Evolutionary conservation across 1,284 basidiomycete species (phyloP).

Genomic region (Lentinula novae-zelandiae): DNA sequence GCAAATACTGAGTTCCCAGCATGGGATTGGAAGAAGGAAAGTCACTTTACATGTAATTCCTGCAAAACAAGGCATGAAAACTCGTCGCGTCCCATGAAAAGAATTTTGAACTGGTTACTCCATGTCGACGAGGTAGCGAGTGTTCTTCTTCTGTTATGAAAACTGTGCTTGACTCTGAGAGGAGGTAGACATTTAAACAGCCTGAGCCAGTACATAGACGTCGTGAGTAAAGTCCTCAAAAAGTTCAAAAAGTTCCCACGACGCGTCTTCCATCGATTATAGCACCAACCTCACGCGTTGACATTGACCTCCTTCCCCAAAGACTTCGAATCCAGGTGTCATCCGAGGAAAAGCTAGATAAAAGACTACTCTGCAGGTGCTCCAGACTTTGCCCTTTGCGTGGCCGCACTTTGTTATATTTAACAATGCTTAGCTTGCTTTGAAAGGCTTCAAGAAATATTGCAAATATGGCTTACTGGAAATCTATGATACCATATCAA

Average conservation of each 20-base stretch:
- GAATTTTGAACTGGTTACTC: conserved; percentile 41
- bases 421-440: neutral
- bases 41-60: conserved; percentile 47
- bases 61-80: conserved; percentile 64
- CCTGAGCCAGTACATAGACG: neutral
- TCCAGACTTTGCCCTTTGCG: neutral
- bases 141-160: neutral
- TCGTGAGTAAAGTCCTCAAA: neutral
- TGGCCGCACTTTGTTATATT: neutral
- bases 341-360: neutral
- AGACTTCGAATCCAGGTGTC: neutral
- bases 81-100: conserved; percentile 72
- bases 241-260: neutral
- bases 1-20: conserved; percentile 9
- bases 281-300: neutral
- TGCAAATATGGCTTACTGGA: neutral
- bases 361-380: neutral
- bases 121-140: neutral
- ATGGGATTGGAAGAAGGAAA: conserved; percentile 12
- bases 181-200: neutral
- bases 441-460: neutral
- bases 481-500: neutral
- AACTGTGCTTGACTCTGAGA: neutral
- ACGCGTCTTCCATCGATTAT: neutral
- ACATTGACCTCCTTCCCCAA: neutral